Evolutionary conservation across 331 rosid species (phyloP).

Genomic region (Malus hybrid): DNA sequence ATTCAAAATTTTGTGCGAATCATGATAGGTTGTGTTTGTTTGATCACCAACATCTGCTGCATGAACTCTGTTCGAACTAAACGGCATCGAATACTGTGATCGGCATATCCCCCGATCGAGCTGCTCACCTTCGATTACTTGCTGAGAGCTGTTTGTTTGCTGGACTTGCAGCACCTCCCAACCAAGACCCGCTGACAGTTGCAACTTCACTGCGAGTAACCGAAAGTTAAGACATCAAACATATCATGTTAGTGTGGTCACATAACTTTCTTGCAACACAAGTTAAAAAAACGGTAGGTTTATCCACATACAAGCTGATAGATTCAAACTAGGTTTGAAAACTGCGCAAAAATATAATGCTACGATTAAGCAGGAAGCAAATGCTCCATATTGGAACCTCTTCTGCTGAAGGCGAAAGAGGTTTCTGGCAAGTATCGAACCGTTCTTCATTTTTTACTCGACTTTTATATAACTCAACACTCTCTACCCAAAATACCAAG

Average conservation of each 20-base stretch:
- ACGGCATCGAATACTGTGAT: no score
- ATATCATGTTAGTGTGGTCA: background rate
- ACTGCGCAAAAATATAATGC: constrained; percentile 41
- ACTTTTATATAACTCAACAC: background rate
- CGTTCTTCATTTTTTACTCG: background rate
- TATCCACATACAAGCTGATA: constrained; percentile 50
- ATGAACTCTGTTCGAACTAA: no score
- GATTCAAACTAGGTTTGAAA: constrained; percentile 56
- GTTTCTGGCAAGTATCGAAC: background rate
- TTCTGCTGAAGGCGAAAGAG: background rate
- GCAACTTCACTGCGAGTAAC: constrained; percentile 47
- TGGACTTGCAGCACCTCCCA: constrained; percentile 43
- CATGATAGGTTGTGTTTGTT: background rate
- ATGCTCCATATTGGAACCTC: background rate
- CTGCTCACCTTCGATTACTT: constrained; percentile 29
- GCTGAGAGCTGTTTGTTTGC: constrained; percentile 31
- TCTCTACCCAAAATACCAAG: background rate
- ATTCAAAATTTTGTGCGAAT: background rate
- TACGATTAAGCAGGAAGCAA: background rate
- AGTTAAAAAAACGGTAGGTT: background rate
- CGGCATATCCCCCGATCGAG: no score
- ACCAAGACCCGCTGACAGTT: constrained; percentile 32
- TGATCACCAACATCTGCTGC: background rate
- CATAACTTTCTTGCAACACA: background rate
- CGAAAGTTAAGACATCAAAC: background rate